Evolutionary conservation across 202 grass and related monocot genomes (phyloP), one percentile per base, ranked within the genome.

Genomic region (Saccharum hybrid): DNA sequence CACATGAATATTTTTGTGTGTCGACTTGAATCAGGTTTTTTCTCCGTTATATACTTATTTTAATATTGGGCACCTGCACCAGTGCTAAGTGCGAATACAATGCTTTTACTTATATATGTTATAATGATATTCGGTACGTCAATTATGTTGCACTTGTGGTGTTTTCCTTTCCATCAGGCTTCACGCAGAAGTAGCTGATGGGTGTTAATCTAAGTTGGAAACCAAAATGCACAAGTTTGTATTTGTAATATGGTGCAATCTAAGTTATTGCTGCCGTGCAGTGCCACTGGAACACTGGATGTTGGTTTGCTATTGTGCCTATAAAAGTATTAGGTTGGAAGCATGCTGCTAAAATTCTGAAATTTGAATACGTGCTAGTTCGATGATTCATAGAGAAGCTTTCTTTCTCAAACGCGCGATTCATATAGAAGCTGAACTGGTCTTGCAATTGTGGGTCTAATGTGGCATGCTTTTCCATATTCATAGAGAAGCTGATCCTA

Each of bases 291-390:
- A 41, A 0, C 2, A 41, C 8, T 10, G 4, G 56, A 34, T 75
- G 8, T 74, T 69, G 30, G 48, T 59, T 89, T 77, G 69, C 46
- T 59, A 54, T n/a, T 26, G 23, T 71, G 46, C 33, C 52, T 76
- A 21, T 28, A 64, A 23, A 38, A 65, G 57, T 38, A 45, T 79
- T 79, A 56, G 31, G 65, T 54, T 42, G 23, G 65, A 78, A 72
- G 30, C 45, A 72, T 84, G n/a, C 30, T 68, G 16, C 51, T 79
- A 68, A 72, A 37, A 33, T 33, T 33, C 31, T 33, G 31, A 33
- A 66, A 42, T 74, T 63, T 60, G 45, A 82, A 31, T 37, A 60
- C 15, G 59, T 43, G 26, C 71, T 23, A 51, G 76, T 71, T 76
- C 26, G 71, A 38, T 82, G 56, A 22, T 81, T 66, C 67, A 85